These are phyloP conservation scores for Apiospora arundinis DNA, from an alignment of 2,329 filamentous ascomycete genomes.

Conservation along the genomic window DNA sequence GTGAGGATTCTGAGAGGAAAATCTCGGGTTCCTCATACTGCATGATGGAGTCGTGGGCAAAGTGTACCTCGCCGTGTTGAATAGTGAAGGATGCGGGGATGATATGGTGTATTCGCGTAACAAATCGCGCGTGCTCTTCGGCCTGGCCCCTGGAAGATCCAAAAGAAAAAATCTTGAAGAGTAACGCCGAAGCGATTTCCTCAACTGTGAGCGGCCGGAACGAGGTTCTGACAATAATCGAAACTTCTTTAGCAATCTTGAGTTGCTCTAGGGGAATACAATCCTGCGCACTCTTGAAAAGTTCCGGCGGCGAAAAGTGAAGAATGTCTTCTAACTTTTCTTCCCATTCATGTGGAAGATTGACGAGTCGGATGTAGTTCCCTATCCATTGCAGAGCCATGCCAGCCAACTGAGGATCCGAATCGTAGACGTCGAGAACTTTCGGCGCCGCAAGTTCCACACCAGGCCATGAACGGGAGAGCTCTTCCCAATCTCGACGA, in stretches of 20 bases:
- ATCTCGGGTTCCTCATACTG: background rate
- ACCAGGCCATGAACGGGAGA: background rate
- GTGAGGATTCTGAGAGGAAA: background rate
- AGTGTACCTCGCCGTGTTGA: background rate
- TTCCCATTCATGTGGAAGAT: background rate
- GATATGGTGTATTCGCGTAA: background rate
- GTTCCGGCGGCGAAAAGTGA: background rate
- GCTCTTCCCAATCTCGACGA: background rate
- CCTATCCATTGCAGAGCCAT: background rate
- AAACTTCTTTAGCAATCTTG: background rate
- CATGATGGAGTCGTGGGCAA: background rate
- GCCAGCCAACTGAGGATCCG: background rate
- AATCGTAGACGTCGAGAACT: background rate
- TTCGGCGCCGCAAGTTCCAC: background rate
- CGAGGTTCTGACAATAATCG: background rate
- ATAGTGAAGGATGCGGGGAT: background rate
- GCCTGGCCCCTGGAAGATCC: background rate
- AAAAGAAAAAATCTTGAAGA: background rate
- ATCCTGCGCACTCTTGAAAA: background rate
- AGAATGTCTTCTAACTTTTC: background rate
- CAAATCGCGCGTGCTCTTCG: background rate
- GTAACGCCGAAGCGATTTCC: background rate
- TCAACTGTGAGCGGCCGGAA: background rate
- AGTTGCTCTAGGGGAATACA: background rate
- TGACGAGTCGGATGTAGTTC: background rate